These are phyloP conservation scores for Pneumocystis oryctolagi DNA, from an alignment of 1,139 yeast genomes.

Conservation along the genomic window DNA sequence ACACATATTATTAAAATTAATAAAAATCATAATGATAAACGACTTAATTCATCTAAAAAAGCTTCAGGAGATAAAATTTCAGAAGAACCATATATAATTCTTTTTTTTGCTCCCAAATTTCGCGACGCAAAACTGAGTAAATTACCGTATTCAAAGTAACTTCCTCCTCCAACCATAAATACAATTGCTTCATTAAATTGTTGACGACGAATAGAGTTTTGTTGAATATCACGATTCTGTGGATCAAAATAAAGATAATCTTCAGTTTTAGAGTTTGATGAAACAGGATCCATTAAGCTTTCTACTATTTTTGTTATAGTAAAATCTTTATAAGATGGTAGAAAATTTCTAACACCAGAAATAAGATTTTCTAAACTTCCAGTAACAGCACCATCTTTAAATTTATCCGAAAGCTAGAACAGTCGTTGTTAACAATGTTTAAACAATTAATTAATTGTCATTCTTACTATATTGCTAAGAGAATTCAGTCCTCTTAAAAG, in stretches of 20 bases:
- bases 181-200: constrained; percentile 68
- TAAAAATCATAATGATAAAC: constrained; percentile 17
- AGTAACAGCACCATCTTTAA: constrained; percentile 40
- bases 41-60: constrained; percentile 55
- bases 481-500: constrained; percentile 61
- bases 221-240: constrained; percentile 27
- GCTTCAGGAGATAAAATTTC: constrained; percentile 60
- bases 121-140: constrained; percentile 68
- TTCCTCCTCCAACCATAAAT: constrained; percentile 94
- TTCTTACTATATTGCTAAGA: constrained; percentile 14
- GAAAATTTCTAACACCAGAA: constrained; percentile 68
- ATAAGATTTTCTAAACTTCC: constrained; percentile 86
- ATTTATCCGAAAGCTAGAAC: constrained; percentile 53
- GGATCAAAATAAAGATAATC: constrained; percentile 88
- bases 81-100: constrained; percentile 76
- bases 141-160: constrained; percentile 83
- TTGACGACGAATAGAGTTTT: constrained; percentile 40
- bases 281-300: constrained; percentile 74
- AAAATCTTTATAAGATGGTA: constrained; percentile 76
- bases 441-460: not conserved
- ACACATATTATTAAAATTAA: constrained; percentile 24
- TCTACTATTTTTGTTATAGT: constrained; percentile 86
- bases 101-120: constrained; percentile 26
- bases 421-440: constrained; percentile 29
- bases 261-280: constrained; percentile 49